Conservation (phyloP, 176 grass and related monocot species). For the Eremochloa ophiuroides region DNA sequence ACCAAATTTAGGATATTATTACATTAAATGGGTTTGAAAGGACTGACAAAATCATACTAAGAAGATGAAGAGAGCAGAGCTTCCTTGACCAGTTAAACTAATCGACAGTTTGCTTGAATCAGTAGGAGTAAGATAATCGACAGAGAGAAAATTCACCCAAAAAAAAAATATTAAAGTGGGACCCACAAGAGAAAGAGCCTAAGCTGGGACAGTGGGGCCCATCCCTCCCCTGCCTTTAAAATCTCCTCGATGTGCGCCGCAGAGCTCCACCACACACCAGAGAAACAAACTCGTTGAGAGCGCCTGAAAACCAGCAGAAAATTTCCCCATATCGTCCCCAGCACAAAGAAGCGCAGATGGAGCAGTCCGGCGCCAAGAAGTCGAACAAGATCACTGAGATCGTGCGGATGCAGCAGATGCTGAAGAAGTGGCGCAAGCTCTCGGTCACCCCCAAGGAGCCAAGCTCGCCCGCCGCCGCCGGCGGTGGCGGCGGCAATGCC, state of each 20-base stretch:
- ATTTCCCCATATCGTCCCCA: background rate
- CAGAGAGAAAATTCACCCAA: background rate
- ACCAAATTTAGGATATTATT: too few relatives aligned
- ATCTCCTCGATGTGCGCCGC: slow-evolving; percentile 17
- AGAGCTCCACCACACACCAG: slow-evolving; percentile 7
- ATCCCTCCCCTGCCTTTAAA: slow-evolving; percentile 21
- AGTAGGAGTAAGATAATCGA: background rate
- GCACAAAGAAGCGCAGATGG: slow-evolving; percentile 23
- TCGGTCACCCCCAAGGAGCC: slow-evolving; percentile 49
- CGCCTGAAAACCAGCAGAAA: background rate
- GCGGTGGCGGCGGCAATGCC: slow-evolving; percentile 4
- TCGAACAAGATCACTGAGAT: slow-evolving; percentile 96
- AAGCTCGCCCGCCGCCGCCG: background rate
- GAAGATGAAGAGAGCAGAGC: background rate
- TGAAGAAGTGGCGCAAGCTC: slow-evolving; percentile 97
- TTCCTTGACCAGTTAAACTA: background rate
- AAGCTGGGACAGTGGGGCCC: background rate
- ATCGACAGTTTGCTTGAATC: background rate
- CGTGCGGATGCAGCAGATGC: slow-evolving; percentile 87
- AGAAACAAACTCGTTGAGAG: slow-evolving; percentile 10
- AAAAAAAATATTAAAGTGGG: background rate
- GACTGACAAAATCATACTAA: background rate
- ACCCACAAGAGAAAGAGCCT: background rate
- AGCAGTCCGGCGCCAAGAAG: slow-evolving; percentile 51
- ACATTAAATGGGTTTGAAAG: background rate